phyloP scores from a whole-genome alignment of 495 filamentous ascomycete genomes.

The Hyphodiscus hymeniophilus region DNA sequence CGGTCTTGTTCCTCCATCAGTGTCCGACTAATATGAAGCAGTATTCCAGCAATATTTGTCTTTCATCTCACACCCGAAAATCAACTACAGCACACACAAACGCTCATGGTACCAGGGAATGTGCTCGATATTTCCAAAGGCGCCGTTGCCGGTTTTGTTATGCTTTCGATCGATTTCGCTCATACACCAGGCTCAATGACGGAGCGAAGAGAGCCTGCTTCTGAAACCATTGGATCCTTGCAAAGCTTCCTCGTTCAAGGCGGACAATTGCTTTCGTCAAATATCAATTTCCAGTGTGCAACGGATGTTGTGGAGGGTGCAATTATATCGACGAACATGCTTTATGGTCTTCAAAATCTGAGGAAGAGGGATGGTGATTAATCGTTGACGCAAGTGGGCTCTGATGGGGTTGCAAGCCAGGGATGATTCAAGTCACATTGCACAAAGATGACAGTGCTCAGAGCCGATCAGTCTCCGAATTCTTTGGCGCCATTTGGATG shows the following conservation, averaged over 20 bases:
- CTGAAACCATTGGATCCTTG: constrained; percentile 16
- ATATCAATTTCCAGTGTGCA: not conserved
- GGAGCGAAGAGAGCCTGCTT: constrained; percentile 9
- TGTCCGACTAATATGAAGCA: constrained; percentile 28
- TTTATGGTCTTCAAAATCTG: constrained; percentile 67
- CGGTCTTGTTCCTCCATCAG: not conserved
- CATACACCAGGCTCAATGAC: constrained; percentile 31
- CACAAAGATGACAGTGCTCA: too few species aligned
- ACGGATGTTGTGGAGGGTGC: constrained; percentile 1
- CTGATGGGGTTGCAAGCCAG: too few species aligned
- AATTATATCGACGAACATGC: constrained; percentile 38
- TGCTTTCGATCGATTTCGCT: constrained; percentile 51
- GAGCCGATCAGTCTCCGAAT: too few species aligned
- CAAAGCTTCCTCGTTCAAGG: constrained; percentile 19
- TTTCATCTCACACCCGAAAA: constrained; percentile 39
- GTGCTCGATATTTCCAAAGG: constrained; percentile 45
- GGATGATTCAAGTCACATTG: too few species aligned
- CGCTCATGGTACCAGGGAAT: constrained; percentile 47
- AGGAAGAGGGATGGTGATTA: constrained; percentile 58
- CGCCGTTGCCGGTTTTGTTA: constrained; percentile 11
- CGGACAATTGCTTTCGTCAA: not conserved
- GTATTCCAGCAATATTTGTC: constrained; percentile 52
- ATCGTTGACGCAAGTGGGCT: too few species aligned
- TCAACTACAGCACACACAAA: constrained; percentile 36
- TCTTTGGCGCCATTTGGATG: too few species aligned